A percentile compares a stretch with the other conserved stretches of the same genome.
These are phyloP conservation scores for Alternaria hordeiaustralica DNA, from an alignment of 2,329 filamentous ascomycete genomes.

Conservation along the genomic window DNA sequence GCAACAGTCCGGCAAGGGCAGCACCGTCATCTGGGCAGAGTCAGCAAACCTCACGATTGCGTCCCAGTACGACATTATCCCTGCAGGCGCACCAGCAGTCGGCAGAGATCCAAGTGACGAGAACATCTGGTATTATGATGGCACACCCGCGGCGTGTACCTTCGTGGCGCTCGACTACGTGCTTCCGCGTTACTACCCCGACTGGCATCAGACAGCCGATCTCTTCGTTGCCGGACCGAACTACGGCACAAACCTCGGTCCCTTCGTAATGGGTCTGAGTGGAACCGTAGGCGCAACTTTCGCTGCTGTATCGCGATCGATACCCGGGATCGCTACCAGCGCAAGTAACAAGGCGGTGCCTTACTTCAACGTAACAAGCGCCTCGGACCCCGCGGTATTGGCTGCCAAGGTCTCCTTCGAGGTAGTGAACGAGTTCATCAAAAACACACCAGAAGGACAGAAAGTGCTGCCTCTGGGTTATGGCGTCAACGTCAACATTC, in stretches of 20 bases:
- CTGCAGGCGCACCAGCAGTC: slow-evolving; percentile 55
- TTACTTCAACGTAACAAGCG: slow-evolving; percentile 55
- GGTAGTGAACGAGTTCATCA: slow-evolving; percentile 55
- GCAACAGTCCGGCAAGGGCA: slow-evolving; percentile 56
- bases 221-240: slow-evolving; percentile 64
- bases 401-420: slow-evolving; percentile 53
- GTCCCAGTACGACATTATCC: slow-evolving; percentile 56
- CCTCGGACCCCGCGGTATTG: slow-evolving; percentile 53
- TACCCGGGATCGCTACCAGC: slow-evolving; percentile 60
- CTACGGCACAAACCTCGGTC: slow-evolving; percentile 61
- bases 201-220: slow-evolving; percentile 59
- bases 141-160: slow-evolving; percentile 63
- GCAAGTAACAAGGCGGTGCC: slow-evolving; percentile 52
- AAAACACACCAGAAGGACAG: slow-evolving; percentile 41
- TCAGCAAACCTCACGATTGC: slow-evolving; percentile 51
- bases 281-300: slow-evolving; percentile 56
- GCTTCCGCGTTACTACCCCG: slow-evolving; percentile 50
- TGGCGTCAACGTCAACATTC: slow-evolving; percentile 61
- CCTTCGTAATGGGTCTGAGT: slow-evolving; percentile 52
- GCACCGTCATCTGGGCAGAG: slow-evolving; percentile 53
- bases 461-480: slow-evolving; percentile 57
- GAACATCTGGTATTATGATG: slow-evolving; percentile 68
- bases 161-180: slow-evolving; percentile 65
- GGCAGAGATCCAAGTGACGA: slow-evolving; percentile 60
- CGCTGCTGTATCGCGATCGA: slow-evolving; percentile 56